Evolutionary conservation across 1,284 basidiomycete genomes (phyloP).

Genomic region (Leccinum ponderosum): DNA sequence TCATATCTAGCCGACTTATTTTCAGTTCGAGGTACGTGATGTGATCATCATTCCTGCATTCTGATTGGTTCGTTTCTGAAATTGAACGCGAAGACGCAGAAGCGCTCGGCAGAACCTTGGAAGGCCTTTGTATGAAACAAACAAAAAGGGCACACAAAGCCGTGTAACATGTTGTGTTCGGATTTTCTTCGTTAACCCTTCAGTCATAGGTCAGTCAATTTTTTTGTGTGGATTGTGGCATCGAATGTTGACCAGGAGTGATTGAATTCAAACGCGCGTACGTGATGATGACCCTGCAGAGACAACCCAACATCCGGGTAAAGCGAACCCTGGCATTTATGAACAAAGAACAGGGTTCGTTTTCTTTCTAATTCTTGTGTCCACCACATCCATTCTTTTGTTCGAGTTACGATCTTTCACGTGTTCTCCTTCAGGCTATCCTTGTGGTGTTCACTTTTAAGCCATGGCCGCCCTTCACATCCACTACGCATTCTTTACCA

Average conservation of each 20-base stretch:
- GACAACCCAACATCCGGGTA: slow-evolving; percentile 2
- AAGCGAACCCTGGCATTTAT: slow-evolving; percentile 16
- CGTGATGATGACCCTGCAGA: slow-evolving; percentile 10
- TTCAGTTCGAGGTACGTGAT: slow-evolving; percentile 28
- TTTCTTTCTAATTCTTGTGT: slow-evolving; percentile 10
- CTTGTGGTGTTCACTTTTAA: slow-evolving; percentile 15
- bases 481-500: slow-evolving; percentile 52
- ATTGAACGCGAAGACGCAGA: slow-evolving; percentile 13
- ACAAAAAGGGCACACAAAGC: slow-evolving; percentile 14
- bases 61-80: slow-evolving; percentile 24
- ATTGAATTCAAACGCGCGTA: slow-evolving; percentile 4
- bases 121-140: slow-evolving; percentile 10
- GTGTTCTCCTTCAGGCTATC: slow-evolving; percentile 7
- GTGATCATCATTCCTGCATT: slow-evolving; percentile 13
- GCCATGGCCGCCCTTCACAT: slow-evolving; percentile 57
- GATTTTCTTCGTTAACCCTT: neutral
- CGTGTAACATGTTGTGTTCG: slow-evolving; percentile 4
- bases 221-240: neutral
- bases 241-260: slow-evolving; percentile 10
- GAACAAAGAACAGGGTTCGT: slow-evolving; percentile 16
- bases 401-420: slow-evolving; percentile 19
- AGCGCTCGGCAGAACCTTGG: slow-evolving; percentile 20
- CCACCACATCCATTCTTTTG: slow-evolving; percentile 1
- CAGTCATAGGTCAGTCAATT: slow-evolving; percentile 15
- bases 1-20: slow-evolving; percentile 31